Evolutionary conservation across 2,329 filamentous ascomycete genomes (phyloP).

Genomic region (Ophiostoma tasmaniense): DNA sequence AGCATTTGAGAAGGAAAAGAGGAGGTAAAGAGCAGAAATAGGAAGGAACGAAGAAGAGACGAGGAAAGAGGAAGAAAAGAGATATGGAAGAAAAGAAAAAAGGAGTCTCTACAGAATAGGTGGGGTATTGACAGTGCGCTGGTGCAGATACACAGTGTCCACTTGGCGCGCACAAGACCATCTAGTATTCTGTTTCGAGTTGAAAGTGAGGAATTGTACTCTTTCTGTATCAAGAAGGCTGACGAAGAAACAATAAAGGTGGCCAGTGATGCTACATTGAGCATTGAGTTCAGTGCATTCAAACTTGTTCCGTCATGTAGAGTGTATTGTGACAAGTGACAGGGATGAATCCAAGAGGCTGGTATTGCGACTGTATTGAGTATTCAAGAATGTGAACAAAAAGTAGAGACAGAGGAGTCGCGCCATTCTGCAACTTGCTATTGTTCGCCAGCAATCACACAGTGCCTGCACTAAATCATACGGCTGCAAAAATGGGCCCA

Average conservation of each 20-base stretch:
- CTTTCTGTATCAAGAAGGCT: not conserved
- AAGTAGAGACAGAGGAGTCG: not conserved
- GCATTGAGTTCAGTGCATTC: not conserved
- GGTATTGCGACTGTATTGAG: not conserved
- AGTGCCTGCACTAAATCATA: not conserved
- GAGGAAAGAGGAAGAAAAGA: not conserved
- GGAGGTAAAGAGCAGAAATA: not conserved
- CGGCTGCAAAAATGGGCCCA: not conserved
- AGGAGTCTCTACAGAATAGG: not conserved
- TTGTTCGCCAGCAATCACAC: not conserved
- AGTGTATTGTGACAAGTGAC: not conserved
- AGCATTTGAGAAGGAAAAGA: not conserved
- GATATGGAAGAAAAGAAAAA: not conserved
- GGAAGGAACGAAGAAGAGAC: too few relatives aligned
- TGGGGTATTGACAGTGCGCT: not conserved
- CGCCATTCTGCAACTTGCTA: not conserved
- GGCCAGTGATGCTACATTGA: not conserved
- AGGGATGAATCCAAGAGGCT: not conserved
- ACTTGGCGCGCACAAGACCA: not conserved
- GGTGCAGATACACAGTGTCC: not conserved
- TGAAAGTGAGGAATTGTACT: too few relatives aligned
- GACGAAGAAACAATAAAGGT: not conserved
- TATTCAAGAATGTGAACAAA: not conserved
- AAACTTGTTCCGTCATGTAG: not conserved
- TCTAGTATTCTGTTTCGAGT: too few relatives aligned